Percentiles rank a stretch among this genome's conserved stretches.
These are phyloP conservation scores for Anastatica hierochuntica DNA, from an alignment of 345 rosid genomes.

Conservation along the genomic window DNA sequence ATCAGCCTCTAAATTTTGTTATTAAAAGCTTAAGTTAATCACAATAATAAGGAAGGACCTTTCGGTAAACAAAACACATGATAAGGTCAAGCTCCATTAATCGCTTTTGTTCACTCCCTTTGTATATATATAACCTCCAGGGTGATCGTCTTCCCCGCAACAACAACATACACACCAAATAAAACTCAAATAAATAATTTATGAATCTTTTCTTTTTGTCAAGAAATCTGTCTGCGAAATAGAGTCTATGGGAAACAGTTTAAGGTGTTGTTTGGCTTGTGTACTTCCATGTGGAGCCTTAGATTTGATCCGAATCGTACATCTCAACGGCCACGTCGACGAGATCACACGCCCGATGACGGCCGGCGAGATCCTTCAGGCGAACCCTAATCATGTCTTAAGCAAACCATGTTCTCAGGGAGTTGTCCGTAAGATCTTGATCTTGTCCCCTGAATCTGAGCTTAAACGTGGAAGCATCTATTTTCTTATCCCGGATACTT, in stretches of 20 bases:
- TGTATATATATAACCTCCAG: not conserved
- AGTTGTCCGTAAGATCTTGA: constrained; percentile 55
- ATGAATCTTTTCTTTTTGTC: no score
- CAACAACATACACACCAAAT: not conserved
- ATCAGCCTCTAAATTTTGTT: no score
- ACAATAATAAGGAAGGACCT: not conserved
- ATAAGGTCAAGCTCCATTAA: no score
- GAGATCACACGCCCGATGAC: constrained; percentile 69
- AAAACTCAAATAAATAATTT: not conserved
- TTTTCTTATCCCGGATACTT: constrained; percentile 64
- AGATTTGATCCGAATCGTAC: constrained; percentile 88
- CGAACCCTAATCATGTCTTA: constrained; percentile 73
- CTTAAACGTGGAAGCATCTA: constrained; percentile 87
- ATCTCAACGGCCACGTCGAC: constrained; percentile 68
- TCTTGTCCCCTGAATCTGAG: constrained; percentile 75
- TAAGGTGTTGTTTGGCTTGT: constrained; percentile 89
- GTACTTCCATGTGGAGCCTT: constrained; percentile 94
- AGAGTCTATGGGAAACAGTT: constrained; percentile 70
- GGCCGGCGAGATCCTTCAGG: constrained; percentile 66
- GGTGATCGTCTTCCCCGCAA: constrained; percentile 7
- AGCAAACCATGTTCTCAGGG: constrained; percentile 83
- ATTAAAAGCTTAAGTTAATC: constrained; percentile 4
- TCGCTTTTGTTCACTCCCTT: no score
- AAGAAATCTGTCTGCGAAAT: not conserved
- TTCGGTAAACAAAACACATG: not conserved